Conservation (phyloP, 768 basidiomycete species). For the Lentinula edodes region DNA sequence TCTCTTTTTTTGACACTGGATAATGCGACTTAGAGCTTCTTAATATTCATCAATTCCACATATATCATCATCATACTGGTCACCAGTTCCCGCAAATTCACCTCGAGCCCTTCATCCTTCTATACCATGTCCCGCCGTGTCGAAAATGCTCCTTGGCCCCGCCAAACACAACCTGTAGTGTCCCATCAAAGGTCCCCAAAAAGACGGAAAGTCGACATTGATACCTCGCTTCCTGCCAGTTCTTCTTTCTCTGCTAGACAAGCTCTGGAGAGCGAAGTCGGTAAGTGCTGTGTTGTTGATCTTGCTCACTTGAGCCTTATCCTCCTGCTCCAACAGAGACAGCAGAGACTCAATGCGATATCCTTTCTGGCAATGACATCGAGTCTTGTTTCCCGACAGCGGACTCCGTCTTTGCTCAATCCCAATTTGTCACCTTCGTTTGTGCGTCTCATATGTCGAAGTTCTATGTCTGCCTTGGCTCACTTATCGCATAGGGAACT, state of each 20-base stretch:
- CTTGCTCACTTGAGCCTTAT: constrained; percentile 5
- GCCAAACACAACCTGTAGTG: constrained; percentile 25
- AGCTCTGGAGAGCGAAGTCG: constrained; percentile 26
- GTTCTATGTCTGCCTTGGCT: constrained; percentile 11
- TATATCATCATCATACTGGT: constrained; percentile 15
- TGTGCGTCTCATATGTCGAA: constrained; percentile 47
- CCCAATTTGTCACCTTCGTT: constrained; percentile 70
- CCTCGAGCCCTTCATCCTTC: constrained; percentile 15
- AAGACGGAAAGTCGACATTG: constrained; percentile 22
- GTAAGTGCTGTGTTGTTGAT: constrained; percentile 15
- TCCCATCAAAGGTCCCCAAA: constrained; percentile 19
- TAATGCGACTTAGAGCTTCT: constrained; percentile 25
- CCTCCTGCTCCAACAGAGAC: constrained; percentile 18
- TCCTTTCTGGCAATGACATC: constrained; percentile 61
- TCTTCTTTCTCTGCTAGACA: constrained; percentile 30
- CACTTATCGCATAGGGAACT: constrained; percentile 55
- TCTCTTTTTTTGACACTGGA: constrained; percentile 13
- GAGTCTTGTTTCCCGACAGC: constrained; percentile 71
- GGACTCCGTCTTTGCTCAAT: constrained; percentile 57
- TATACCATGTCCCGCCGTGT: constrained; percentile 31
- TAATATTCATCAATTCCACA: constrained; percentile 10
- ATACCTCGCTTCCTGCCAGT: constrained; percentile 12
- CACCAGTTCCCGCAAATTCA: constrained; percentile 8
- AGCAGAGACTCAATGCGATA: constrained; percentile 47
- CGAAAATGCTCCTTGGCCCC: constrained; percentile 38